phyloP scores from a whole-genome alignment of 441 rosid genomes.

The Corymbia calophylla region DNA sequence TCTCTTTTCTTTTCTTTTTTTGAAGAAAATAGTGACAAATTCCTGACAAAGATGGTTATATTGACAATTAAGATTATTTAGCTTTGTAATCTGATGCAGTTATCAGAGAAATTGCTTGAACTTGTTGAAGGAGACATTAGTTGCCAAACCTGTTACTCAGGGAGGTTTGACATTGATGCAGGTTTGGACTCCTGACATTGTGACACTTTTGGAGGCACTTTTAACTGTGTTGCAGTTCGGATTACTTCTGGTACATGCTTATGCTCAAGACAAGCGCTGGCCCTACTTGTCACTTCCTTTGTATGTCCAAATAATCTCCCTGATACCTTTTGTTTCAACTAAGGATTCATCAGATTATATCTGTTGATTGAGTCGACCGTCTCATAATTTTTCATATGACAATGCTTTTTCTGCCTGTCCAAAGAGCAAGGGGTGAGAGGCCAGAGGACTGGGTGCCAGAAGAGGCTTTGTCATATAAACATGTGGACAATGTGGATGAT shows the following conservation, averaged over 20 bases:
- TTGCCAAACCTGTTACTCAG: background rate
- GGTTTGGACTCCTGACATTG: constrained; percentile 89
- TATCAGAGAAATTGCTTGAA: background rate
- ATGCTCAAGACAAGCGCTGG: constrained; percentile 96
- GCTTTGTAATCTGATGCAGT: background rate
- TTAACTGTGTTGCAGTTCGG: constrained; percentile 81
- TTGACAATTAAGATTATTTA: background rate
- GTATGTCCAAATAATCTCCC: constrained; percentile 28
- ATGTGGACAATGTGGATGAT: constrained; percentile 23
- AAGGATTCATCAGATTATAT: background rate
- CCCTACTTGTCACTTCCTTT: constrained; percentile 82
- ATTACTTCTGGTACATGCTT: constrained; percentile 63
- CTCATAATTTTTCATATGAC: background rate
- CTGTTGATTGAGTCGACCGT: background rate
- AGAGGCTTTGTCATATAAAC: constrained; percentile 30
- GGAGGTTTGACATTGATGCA: constrained; percentile 8
- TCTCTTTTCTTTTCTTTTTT: background rate
- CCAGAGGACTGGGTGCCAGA: constrained; percentile 96
- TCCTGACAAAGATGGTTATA: background rate
- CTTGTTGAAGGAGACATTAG: background rate
- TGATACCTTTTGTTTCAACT: background rate
- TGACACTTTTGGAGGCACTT: constrained; percentile 83
- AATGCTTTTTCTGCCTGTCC: constrained; percentile 2
- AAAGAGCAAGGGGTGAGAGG: constrained; percentile 65
- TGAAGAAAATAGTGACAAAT: background rate